phyloP scores from a whole-genome alignment of 257 asterid species.

The Linaria vulgaris region DNA sequence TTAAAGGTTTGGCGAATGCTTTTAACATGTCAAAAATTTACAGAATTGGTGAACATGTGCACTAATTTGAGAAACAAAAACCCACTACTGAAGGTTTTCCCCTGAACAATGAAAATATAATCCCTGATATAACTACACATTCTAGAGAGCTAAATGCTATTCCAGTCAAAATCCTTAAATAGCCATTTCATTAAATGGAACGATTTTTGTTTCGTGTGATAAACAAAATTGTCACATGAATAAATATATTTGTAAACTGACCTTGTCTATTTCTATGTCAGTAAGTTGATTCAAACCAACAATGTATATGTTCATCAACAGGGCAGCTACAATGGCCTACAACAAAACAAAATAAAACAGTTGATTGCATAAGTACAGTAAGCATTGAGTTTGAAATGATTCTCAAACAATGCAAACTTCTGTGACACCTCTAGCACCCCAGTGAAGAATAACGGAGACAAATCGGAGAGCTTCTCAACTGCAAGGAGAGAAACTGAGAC shows the following conservation, averaged over 20 bases:
- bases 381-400: constrained; percentile 9
- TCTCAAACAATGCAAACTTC: constrained; percentile 13
- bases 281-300: constrained; percentile 87
- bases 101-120: too few species aligned
- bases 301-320: constrained; percentile 81
- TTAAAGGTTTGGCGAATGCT: too few species aligned
- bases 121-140: too few species aligned
- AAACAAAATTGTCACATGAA: background rate
- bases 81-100: too few species aligned
- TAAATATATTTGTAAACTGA: constrained; percentile 26
- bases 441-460: constrained; percentile 66
- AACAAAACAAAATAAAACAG: constrained; percentile 3
- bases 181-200: background rate
- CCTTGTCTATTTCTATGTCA: constrained; percentile 94
- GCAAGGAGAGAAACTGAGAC: constrained; percentile 95
- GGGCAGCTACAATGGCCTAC: constrained; percentile 89
- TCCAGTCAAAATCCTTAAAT: too few species aligned
- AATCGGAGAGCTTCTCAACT: constrained; percentile 70
- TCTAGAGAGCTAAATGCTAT: too few species aligned
- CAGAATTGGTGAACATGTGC: too few species aligned
- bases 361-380: constrained; percentile 18
- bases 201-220: background rate
- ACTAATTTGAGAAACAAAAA: too few species aligned
- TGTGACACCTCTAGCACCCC: constrained; percentile 65
- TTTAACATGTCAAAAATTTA: too few species aligned